These are phyloP conservation scores for Aegilops umbellulata DNA, from an alignment of 176 grass and related monocot species.

Conservation along the genomic window DNA sequence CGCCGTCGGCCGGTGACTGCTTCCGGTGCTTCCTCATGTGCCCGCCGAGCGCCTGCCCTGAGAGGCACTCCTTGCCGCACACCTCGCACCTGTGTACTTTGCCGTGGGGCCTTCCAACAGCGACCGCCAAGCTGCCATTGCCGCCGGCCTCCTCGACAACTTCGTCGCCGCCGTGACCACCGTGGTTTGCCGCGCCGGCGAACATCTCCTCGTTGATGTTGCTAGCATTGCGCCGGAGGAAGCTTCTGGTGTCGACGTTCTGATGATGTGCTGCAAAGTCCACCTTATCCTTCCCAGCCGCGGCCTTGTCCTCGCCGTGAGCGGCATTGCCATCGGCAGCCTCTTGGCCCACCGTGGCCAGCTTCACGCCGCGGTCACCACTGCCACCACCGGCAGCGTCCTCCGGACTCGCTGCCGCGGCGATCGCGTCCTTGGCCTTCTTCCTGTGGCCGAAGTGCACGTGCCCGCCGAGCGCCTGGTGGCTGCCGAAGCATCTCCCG, in stretches of 20 bases:
- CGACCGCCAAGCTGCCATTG: too few species aligned
- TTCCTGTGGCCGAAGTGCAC: slow-evolving; percentile 29
- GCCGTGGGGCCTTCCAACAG: neutral
- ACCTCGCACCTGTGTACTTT: slow-evolving; percentile 29
- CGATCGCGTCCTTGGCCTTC: slow-evolving; percentile 27
- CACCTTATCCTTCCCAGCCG: neutral
- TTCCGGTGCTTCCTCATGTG: slow-evolving; percentile 55
- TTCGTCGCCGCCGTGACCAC: neutral
- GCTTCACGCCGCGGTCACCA: neutral
- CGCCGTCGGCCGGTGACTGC: neutral
- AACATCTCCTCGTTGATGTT: neutral
- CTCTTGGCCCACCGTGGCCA: neutral
- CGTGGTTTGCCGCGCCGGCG: neutral
- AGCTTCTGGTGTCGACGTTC: neutral
- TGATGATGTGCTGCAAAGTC: neutral
- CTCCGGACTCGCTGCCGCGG: neutral
- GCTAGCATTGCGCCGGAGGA: neutral
- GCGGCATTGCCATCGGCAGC: neutral
- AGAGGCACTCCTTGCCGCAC: slow-evolving; percentile 20
- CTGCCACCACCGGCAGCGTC: neutral
- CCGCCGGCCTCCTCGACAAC: neutral
- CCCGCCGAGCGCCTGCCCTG: slow-evolving; percentile 37
- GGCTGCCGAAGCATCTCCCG: slow-evolving; percentile 7
- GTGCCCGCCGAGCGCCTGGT: slow-evolving; percentile 31
- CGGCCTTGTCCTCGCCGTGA: neutral